Percentiles rank a stretch among this genome's conserved stretches.
Conservation (phyloP, 495 filamentous ascomycete genomes). For the Aspergillus saccharolyticus region DNA sequence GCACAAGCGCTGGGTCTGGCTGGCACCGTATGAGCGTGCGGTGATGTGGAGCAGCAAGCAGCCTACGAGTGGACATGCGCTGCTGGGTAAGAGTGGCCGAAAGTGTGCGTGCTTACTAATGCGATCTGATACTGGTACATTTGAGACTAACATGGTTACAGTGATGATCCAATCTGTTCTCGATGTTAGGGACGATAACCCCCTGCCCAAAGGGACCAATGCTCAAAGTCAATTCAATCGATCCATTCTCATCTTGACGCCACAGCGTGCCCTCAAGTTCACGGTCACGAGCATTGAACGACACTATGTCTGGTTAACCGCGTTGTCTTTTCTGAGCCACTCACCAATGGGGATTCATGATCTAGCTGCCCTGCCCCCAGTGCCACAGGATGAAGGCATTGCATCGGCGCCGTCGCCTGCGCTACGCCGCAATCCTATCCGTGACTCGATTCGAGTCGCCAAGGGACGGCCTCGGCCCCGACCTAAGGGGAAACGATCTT, state of each 20-base stretch:
- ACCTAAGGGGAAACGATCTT: constrained; percentile 38
- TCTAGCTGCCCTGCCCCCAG: constrained; percentile 51
- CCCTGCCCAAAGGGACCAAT: constrained; percentile 65
- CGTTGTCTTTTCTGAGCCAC: constrained; percentile 89
- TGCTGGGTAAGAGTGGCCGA: constrained; percentile 91
- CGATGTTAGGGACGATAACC: constrained; percentile 93
- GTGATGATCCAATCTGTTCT: constrained; percentile 94
- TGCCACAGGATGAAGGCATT: constrained; percentile 45
- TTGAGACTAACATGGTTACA: constrained; percentile 36
- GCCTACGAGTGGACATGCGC: constrained; percentile 76
- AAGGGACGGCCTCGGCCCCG: constrained; percentile 65
- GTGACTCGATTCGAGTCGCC: constrained; percentile 86
- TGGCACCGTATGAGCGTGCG: constrained; percentile 89
- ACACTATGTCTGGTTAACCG: constrained; percentile 92
- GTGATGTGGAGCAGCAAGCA: constrained; percentile 99
- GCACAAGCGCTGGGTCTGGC: constrained; percentile 98
- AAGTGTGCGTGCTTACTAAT: constrained; percentile 64
- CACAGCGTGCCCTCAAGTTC: constrained; percentile 91
- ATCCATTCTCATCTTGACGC: constrained; percentile 92
- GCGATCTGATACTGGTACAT: not conserved
- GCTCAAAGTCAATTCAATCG: constrained; percentile 68
- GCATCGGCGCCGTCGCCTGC: constrained; percentile 36
- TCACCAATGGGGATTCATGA: constrained; percentile 70
- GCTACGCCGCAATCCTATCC: constrained; percentile 62
- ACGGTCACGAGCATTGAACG: constrained; percentile 77